A percentile compares a stretch with the other conserved stretches of the same genome.
These are phyloP conservation scores for Trichocomaceae sp. DNA, from an alignment of 2,329 filamentous ascomycete species.

Conservation along the genomic window DNA sequence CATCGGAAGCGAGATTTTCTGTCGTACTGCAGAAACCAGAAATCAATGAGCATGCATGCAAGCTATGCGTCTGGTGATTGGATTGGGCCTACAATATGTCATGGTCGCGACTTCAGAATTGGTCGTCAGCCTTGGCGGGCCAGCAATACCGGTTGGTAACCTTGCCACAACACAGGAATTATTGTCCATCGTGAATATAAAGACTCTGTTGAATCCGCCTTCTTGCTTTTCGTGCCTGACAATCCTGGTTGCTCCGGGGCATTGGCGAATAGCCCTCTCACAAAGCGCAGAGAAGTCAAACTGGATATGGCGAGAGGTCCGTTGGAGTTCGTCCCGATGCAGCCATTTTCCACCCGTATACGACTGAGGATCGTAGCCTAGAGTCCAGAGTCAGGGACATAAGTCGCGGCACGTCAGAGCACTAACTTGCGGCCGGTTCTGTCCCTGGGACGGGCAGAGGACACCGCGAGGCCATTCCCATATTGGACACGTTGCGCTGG, in stretches of 20 bases:
- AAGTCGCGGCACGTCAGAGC: no score
- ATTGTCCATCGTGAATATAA: constrained; percentile 39
- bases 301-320: constrained; percentile 28
- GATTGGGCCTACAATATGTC: constrained; percentile 27
- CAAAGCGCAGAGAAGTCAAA: constrained; percentile 39
- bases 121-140: constrained; percentile 31
- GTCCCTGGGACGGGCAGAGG: no score
- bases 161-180: constrained; percentile 34
- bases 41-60: no score
- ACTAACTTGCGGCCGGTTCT: no score
- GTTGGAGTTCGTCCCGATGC: constrained; percentile 30
- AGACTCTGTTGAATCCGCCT: constrained; percentile 41
- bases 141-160: constrained; percentile 35
- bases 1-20: constrained; percentile 36
- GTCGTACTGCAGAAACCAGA: constrained; percentile 28
- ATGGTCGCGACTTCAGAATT: constrained; percentile 44
- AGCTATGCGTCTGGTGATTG: no score
- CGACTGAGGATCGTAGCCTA: constrained; percentile 20
- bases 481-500: no score
- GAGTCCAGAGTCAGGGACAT: no score
- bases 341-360: constrained; percentile 37
- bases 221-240: constrained; percentile 36
- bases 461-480: no score
- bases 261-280: constrained; percentile 29
- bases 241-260: constrained; percentile 29